phyloP scores from a whole-genome alignment of 306 rosid genomes.

The Coriaria nepalensis region DNA sequence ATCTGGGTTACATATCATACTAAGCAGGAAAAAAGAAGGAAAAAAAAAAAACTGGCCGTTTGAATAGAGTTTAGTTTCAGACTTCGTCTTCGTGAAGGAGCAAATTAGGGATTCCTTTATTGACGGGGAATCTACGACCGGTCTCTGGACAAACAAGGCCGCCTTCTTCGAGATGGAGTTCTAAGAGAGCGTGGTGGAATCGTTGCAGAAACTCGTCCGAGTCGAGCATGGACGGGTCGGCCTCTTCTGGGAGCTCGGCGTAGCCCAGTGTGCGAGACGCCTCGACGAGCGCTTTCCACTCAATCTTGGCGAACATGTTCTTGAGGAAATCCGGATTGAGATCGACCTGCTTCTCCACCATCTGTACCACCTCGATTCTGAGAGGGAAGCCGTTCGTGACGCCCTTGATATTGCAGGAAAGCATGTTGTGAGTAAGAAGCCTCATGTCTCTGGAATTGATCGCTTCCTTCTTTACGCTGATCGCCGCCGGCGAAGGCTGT shows the following conservation, averaged over 20 bases:
- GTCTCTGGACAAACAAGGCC: slow-evolving; percentile 80
- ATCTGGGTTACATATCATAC: neutral
- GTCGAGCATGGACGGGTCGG: slow-evolving; percentile 46
- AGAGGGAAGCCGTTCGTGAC: slow-evolving; percentile 72
- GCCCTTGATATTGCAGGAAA: slow-evolving; percentile 77
- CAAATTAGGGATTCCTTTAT: slow-evolving; percentile 84
- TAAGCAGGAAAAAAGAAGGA: neutral
- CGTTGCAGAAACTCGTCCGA: slow-evolving; percentile 57
- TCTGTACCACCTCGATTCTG: slow-evolving; percentile 57
- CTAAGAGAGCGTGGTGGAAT: slow-evolving; percentile 83
- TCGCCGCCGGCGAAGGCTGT: no score
- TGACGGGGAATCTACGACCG: slow-evolving; percentile 59
- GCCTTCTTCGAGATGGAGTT: slow-evolving; percentile 88
- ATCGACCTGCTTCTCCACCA: slow-evolving; percentile 55
- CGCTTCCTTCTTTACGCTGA: no score
- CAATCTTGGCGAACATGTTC: slow-evolving; percentile 68
- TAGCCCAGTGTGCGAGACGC: slow-evolving; percentile 60
- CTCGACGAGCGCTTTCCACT: slow-evolving; percentile 56
- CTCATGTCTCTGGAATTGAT: slow-evolving; percentile 34
- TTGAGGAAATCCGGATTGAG: slow-evolving; percentile 49
- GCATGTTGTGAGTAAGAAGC: slow-evolving; percentile 81
- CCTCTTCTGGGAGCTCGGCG: slow-evolving; percentile 65
- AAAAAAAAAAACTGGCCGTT: no score
- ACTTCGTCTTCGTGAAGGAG: slow-evolving; percentile 93
- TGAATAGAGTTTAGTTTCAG: slow-evolving; percentile 15